phyloP scores from a whole-genome alignment of 208 protist genomes.

The Crithidia mellificae region DNA sequence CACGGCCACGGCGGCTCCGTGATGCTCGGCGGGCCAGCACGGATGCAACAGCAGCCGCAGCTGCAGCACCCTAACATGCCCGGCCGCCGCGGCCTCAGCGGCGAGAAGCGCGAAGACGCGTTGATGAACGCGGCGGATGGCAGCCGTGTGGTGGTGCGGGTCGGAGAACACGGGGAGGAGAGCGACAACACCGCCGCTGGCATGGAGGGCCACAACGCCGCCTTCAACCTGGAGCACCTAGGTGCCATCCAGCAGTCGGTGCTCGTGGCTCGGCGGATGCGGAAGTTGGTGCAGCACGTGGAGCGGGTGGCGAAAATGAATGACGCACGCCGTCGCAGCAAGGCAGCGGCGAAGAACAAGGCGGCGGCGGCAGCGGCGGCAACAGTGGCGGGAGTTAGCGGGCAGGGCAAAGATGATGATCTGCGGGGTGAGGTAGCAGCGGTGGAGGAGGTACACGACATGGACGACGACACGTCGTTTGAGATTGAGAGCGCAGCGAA shows the following conservation, averaged over 20 bases:
- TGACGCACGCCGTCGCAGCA: conserved; percentile 44
- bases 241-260: conserved; percentile 73
- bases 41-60: background rate
- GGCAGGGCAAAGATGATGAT: background rate
- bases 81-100: conserved; percentile 4
- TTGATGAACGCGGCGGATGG: conserved; percentile 1
- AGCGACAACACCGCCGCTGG: background rate
- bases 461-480: conserved; percentile 3
- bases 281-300: conserved; percentile 78
- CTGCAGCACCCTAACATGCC: background rate
- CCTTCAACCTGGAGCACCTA: conserved; percentile 34
- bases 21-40: conserved; percentile 14
- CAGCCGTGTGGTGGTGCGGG: conserved; percentile 12
- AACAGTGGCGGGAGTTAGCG: background rate
- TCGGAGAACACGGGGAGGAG: conserved; percentile 6
- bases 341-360: conserved; percentile 18
- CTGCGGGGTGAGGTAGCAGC: background rate
- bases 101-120: background rate
- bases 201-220: too few relatives aligned
- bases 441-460: background rate
- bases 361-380: conserved; percentile 24
- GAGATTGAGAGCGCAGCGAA: conserved; percentile 15
- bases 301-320: conserved; percentile 69
- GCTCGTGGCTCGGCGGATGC: conserved; percentile 79
- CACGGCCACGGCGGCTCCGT: conserved; percentile 17